Evolutionary conservation across 345 rosid species (phyloP).

Genomic region (Salix purpurea): DNA sequence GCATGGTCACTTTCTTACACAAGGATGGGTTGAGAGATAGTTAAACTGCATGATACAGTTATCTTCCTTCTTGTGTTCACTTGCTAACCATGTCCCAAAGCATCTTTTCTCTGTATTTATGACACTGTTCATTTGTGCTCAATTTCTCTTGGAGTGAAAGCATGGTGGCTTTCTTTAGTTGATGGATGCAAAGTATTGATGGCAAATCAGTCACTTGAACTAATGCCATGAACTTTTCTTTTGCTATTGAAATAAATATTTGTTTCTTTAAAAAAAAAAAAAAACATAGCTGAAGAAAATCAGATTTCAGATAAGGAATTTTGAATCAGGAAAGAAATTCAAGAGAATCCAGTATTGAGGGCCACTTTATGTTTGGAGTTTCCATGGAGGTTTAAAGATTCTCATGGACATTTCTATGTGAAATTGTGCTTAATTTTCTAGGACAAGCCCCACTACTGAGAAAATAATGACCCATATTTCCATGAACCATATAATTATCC

Average conservation of each 20-base stretch:
- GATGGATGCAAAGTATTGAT: not conserved
- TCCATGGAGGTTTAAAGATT: not conserved
- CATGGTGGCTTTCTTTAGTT: constrained; percentile 8
- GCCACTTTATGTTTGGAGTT: not conserved
- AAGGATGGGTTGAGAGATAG: not conserved
- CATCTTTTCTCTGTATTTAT: not conserved
- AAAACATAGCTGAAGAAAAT: not conserved
- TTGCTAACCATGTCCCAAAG: not conserved
- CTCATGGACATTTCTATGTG: not conserved
- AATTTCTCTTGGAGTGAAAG: not conserved
- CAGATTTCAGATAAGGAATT: not conserved
- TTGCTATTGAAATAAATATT: not conserved
- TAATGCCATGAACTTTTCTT: not conserved
- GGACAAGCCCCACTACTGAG: not conserved
- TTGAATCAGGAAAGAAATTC: not conserved
- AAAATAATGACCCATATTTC: too few species aligned
- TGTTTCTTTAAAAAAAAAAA: not conserved
- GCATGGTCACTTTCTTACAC: not conserved
- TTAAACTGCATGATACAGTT: not conserved
- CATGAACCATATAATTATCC: not conserved
- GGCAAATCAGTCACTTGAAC: not conserved
- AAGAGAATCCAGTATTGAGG: not conserved
- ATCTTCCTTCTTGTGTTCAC: not conserved
- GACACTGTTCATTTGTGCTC: not conserved
- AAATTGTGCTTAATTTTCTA: not conserved